Evolutionary conservation across 371 early-diverging fungal genomes (phyloP), one percentile per base, ranked within the genome.

Genomic region (Basidiobolus meristosporus): DNA sequence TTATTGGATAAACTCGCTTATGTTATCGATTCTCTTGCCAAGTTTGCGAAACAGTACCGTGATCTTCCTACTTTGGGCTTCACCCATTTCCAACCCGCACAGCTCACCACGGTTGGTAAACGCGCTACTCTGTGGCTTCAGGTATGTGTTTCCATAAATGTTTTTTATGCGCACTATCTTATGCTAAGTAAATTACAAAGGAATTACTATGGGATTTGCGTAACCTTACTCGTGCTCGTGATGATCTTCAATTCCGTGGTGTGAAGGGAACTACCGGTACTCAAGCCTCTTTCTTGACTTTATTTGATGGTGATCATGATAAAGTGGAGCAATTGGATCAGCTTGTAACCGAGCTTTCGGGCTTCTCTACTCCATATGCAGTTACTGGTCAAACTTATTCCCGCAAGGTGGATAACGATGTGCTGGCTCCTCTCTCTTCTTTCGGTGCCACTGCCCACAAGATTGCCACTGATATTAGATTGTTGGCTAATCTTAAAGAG

Each of bases 251-350:
- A 38, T 80, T 95, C 73, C 74, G 98, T 44, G 98, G 98, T 43
- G 90, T 88, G 55, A 97, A 97, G 72, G 98, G 98, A 32, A 97
- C 98, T 32, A 97, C 98, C 0, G 98, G 98, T 45, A 97, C 96
- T 20, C 98, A 97, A 65, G 98, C 87, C 29, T 90, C 91, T 9
- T 97, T 97, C 65, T 60, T 97, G 64, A 67, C 90, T 10, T 70
- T 97, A 38, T 97, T 97, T 48, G 71, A 90, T 41, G 90, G 92
- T 15, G 82, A 95, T 53, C 89, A 91, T 41, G 83, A 71, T 29
- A 93, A 96, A 65, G 82, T 60, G 15, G 90, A 93, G 57, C 58
- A 67, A 46, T 63, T 97, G 40, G 98, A 97, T 48, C 64, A 68
- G 48, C 65, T 83, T 23, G 92, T 97, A 9, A 79, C 91, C 22